Conservation (phyloP, 139 green algal species). For the Desmodesmus armatus region DNA sequence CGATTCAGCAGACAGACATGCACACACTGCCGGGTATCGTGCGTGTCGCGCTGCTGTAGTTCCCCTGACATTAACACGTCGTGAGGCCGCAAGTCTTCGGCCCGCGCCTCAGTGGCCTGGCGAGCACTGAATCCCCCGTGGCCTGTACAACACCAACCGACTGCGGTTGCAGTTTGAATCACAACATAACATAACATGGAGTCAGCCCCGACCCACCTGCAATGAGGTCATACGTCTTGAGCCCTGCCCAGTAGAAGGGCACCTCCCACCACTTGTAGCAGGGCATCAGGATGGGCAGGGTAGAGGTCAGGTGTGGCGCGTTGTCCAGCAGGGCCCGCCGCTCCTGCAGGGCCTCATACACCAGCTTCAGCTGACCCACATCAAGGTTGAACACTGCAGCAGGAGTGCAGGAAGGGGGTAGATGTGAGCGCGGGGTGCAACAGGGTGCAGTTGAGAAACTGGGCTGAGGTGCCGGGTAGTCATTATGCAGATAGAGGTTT, state of each 20-base stretch:
- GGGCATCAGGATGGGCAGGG: constrained; percentile 95
- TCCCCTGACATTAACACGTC: no score
- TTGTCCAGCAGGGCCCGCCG: constrained; percentile 85
- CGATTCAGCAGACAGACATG: no score
- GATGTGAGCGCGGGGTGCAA: no score
- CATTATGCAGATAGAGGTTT: no score
- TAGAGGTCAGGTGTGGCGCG: constrained; percentile 82
- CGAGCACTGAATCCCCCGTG: background rate
- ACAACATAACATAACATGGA: background rate
- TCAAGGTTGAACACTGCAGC: constrained; percentile 91
- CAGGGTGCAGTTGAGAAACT: no score
- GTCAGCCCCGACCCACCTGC: constrained; percentile 56
- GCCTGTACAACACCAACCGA: no score
- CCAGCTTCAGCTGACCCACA: constrained; percentile 90
- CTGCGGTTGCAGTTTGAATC: background rate
- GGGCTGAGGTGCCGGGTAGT: no score
- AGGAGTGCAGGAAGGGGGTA: no score
- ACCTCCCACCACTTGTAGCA: constrained; percentile 99
- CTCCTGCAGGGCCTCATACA: constrained; percentile 94
- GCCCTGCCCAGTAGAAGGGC: constrained; percentile 96
- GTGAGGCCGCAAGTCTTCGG: no score
- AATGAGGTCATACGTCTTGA: constrained; percentile 96
- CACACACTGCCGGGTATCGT: no score
- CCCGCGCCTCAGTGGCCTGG: background rate
- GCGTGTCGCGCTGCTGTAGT: no score